phyloP scores from a whole-genome alignment of 1,284 basidiomycete genomes.

The Violaceomyces palustris region DNA sequence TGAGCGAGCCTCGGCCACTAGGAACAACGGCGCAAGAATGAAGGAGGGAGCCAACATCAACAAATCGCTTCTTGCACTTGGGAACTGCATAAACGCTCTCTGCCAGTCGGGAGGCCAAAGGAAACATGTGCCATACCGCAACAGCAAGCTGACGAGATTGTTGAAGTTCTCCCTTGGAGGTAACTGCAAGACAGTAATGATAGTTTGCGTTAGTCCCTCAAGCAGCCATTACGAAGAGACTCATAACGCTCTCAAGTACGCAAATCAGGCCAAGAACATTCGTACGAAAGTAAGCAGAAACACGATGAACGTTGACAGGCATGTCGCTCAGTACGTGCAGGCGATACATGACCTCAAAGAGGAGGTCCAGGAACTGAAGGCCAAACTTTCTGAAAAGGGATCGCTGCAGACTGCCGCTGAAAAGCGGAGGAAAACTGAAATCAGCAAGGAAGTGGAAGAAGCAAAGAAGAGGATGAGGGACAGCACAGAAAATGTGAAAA shows the following conservation, averaged over 20 bases:
- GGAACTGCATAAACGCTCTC: constrained; percentile 52
- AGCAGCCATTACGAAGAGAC: constrained; percentile 52
- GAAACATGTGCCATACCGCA: constrained; percentile 49
- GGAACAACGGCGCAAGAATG: constrained; percentile 52
- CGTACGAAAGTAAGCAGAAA: constrained; percentile 51
- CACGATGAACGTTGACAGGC: constrained; percentile 51
- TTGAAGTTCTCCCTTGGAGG: constrained; percentile 53
- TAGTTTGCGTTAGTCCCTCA: constrained; percentile 51
- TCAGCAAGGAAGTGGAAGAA: constrained; percentile 62
- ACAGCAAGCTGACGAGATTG: constrained; percentile 50
- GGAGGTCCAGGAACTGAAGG: constrained; percentile 79
- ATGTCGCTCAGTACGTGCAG: constrained; percentile 61
- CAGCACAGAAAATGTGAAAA: constrained; percentile 57
- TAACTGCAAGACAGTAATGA: constrained; percentile 53
- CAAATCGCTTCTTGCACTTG: constrained; percentile 50
- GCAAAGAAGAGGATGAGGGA: constrained; percentile 63
- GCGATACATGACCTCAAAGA: constrained; percentile 81
- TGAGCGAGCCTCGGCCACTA: constrained; percentile 49
- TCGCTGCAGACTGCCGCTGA: constrained; percentile 53
- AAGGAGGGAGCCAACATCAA: constrained; percentile 54
- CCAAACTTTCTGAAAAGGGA: constrained; percentile 64
- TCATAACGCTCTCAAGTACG: constrained; percentile 53
- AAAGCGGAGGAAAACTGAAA: constrained; percentile 61
- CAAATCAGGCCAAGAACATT: constrained; percentile 53
- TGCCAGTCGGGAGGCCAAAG: constrained; percentile 41